Conservation (phyloP, 306 rosid genomes). For the Alnus rubra region DNA sequence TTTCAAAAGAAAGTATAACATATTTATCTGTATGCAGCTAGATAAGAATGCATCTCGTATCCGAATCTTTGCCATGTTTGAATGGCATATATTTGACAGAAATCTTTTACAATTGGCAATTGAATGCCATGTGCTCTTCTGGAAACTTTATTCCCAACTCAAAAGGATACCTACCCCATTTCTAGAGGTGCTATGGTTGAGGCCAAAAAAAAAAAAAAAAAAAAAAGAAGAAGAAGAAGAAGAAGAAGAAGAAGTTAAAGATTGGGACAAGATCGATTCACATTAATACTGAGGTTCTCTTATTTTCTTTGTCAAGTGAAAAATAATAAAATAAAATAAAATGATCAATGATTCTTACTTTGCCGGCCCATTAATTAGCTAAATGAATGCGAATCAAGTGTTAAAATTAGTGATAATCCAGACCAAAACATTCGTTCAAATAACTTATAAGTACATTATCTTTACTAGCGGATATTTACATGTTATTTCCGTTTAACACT, state of each 20-base stretch:
- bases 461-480: too few species aligned
- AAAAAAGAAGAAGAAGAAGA: background rate
- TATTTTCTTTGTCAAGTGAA: background rate
- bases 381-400: too few species aligned
- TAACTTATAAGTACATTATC: too few species aligned
- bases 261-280: background rate
- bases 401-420: too few species aligned
- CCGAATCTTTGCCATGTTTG: background rate
- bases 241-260: background rate
- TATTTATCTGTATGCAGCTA: background rate
- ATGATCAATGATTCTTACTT: background rate
- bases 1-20: too few species aligned
- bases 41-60: slow-evolving; percentile 27
- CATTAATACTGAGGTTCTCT: background rate
- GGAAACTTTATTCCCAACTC: slow-evolving; percentile 23
- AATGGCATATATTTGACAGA: slow-evolving; percentile 11
- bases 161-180: background rate
- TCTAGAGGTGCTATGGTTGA: background rate
- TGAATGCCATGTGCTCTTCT: background rate
- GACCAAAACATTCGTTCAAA: too few species aligned
- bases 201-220: too few species aligned
- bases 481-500: too few species aligned
- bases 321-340: background rate
- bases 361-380: background rate
- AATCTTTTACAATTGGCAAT: background rate